phyloP scores from a whole-genome alignment of 768 basidiomycete species.

The Lactifluus pinguis region DNA sequence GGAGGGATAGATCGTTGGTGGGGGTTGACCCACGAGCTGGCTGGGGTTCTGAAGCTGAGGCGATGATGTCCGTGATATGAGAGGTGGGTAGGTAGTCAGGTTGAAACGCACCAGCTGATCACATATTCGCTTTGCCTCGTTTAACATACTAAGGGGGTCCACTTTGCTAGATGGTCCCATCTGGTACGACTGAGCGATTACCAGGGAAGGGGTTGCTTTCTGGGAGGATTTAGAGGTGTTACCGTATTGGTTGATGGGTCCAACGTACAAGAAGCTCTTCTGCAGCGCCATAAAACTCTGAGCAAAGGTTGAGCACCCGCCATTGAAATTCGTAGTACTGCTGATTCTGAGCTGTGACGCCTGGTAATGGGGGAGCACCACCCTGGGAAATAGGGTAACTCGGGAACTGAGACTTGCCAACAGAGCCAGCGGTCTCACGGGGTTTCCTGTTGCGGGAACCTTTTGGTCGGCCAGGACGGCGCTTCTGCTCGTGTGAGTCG shows the following conservation, averaged over 20 bases:
- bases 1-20: slow-evolving; percentile 47
- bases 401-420: slow-evolving; percentile 31
- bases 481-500: slow-evolving; percentile 42
- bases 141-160: slow-evolving; percentile 65
- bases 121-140: slow-evolving; percentile 69
- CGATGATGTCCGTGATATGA: slow-evolving; percentile 16
- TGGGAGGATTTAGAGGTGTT: slow-evolving; percentile 18
- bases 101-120: slow-evolving; percentile 53
- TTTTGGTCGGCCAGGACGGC: slow-evolving; percentile 69
- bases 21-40: slow-evolving; percentile 56
- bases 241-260: slow-evolving; percentile 7
- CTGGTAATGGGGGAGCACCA: slow-evolving; percentile 27
- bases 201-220: slow-evolving; percentile 54
- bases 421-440: slow-evolving; percentile 34
- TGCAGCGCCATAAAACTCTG: slow-evolving; percentile 79
- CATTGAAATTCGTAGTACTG: slow-evolving; percentile 83
- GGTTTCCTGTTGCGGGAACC: slow-evolving; percentile 68
- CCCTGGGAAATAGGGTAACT: slow-evolving; percentile 16
- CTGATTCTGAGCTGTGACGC: slow-evolving; percentile 56
- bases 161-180: slow-evolving; percentile 60
- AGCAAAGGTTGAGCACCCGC: slow-evolving; percentile 73
- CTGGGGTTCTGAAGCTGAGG: slow-evolving; percentile 64
- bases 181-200: slow-evolving; percentile 74
- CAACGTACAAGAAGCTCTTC: slow-evolving; percentile 71
- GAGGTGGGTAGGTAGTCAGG: background rate